A percentile compares a stretch with the other conserved stretches of the same genome.
Conservation (phyloP, 148 eudicot genomes). For the Gaultheria prostrata region DNA sequence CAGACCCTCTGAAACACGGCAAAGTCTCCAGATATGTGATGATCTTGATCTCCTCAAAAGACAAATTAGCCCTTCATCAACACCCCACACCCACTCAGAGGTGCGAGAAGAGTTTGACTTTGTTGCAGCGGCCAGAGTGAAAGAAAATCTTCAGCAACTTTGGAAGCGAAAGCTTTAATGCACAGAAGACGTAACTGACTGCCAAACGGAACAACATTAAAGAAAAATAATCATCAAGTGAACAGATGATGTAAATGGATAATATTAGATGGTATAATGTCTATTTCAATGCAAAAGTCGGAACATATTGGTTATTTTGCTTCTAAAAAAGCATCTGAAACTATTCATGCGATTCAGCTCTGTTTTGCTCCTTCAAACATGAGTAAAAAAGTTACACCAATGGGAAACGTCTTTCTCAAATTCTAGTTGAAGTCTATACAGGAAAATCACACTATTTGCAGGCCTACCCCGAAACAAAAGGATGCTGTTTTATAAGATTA, state of each 20-base stretch:
- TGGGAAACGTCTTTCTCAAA: neutral
- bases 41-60: conserved; percentile 80
- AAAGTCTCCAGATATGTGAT: conserved; percentile 87
- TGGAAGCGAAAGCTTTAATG: conserved; percentile 26
- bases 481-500: neutral
- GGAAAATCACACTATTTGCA: neutral
- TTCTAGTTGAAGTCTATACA: neutral
- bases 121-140: conserved; percentile 95
- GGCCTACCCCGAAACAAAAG: neutral
- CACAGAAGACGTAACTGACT: conserved; percentile 40
- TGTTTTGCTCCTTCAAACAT: neutral
- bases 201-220: conserved; percentile 17
- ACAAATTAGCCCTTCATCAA: conserved; percentile 53
- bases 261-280: neutral
- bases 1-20: conserved; percentile 77
- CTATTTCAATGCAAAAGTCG: neutral
- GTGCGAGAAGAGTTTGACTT: conserved; percentile 71
- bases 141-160: conserved; percentile 27
- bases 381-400: neutral
- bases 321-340: neutral
- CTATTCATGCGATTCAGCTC: neutral
- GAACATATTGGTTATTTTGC: neutral
- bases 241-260: neutral
- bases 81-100: conserved; percentile 85
- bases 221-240: neutral